Evolutionary conservation across 176 grass and related monocot genomes (phyloP).

Genomic region (Aegilops longissima): DNA sequence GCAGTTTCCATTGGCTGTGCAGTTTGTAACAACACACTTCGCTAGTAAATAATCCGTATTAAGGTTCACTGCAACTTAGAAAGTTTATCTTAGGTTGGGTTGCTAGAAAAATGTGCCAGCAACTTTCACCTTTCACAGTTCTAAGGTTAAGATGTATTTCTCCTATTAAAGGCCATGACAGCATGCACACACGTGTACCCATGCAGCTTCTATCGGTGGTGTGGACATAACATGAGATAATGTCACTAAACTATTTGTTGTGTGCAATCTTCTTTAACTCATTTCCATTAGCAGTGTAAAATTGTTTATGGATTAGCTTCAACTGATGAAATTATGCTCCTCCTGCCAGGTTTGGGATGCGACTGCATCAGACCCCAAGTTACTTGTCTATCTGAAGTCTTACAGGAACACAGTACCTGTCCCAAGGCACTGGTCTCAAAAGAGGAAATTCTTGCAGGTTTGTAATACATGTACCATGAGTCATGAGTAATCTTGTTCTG

Average conservation of each 20-base stretch:
- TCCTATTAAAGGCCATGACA: background rate
- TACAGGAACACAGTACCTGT: constrained; percentile 89
- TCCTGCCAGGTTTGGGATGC: constrained; percentile 84
- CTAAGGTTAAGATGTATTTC: background rate
- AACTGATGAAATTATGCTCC: background rate
- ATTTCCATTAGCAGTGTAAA: background rate
- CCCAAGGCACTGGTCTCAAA: constrained; percentile 90
- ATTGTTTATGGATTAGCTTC: background rate
- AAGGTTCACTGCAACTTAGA: background rate
- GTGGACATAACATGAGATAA: background rate
- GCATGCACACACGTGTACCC: background rate
- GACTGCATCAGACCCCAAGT: constrained; percentile 77
- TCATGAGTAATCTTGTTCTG: constrained; percentile 15
- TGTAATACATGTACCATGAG: constrained; percentile 10
- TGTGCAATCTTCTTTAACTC: background rate
- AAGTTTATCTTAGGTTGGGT: background rate
- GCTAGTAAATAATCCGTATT: background rate
- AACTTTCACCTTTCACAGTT: background rate
- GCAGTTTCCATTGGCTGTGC: background rate
- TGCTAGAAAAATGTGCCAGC: background rate
- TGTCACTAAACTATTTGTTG: background rate
- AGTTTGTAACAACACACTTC: background rate
- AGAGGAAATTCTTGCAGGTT: constrained; percentile 93
- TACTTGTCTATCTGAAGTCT: constrained; percentile 79
- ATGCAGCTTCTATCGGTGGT: background rate